A percentile compares a stretch with the other conserved stretches of the same genome.
Conservation (phyloP, 345 rosid genomes). For the Populus nigra region DNA sequence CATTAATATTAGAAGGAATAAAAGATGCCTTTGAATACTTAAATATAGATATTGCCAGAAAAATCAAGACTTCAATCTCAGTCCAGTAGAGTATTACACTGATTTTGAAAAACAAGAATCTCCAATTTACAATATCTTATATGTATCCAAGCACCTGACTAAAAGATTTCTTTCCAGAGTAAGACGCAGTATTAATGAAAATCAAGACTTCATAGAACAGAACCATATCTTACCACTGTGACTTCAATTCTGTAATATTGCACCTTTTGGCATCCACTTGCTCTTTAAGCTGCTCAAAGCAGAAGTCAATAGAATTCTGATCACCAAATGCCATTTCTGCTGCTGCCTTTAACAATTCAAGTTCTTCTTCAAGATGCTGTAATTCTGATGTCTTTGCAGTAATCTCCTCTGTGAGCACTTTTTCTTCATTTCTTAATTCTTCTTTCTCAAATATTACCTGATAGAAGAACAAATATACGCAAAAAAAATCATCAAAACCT, state of each 20-base stretch:
- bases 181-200: not conserved
- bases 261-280: conserved; percentile 39
- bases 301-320: conserved; percentile 42
- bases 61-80: not conserved
- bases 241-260: conserved; percentile 41
- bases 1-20: too few species aligned
- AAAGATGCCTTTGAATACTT: too few species aligned
- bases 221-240: conserved; percentile 47
- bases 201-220: not conserved
- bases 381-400: conserved; percentile 41
- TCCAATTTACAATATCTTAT: not conserved
- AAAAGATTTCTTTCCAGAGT: not conserved
- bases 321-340: conserved; percentile 52
- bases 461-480: conserved; percentile 22
- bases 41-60: too few species aligned
- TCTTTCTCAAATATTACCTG: conserved; percentile 34
- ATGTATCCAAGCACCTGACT: not conserved
- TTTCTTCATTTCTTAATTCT: conserved; percentile 35
- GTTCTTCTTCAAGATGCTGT: conserved; percentile 46
- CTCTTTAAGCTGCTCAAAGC: conserved; percentile 48
- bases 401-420: conserved; percentile 36
- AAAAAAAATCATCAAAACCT: not conserved
- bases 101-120: too few species aligned
- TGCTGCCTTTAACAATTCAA: conserved; percentile 51
- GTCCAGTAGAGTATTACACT: too few species aligned